Conservation (phyloP, 768 basidiomycete genomes). For the Lactarius vividus region DNA sequence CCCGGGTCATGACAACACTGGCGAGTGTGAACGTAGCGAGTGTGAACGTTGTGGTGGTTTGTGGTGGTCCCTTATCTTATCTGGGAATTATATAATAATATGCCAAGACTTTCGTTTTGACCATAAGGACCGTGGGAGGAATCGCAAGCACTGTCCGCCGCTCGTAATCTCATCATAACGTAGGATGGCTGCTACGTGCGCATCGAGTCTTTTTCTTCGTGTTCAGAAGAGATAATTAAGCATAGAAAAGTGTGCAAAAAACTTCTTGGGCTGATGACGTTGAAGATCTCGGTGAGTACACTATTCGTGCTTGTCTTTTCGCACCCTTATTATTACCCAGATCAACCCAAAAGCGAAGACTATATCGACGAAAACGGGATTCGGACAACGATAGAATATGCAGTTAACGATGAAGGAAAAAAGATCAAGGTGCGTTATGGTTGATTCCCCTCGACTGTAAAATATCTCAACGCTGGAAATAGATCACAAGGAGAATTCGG, state of each 20-base stretch:
- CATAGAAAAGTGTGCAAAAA: slow-evolving; percentile 34
- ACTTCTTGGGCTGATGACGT: slow-evolving; percentile 43
- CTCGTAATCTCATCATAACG: background rate
- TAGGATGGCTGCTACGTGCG: slow-evolving; percentile 1
- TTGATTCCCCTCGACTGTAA: background rate
- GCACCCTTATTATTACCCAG: slow-evolving; percentile 29
- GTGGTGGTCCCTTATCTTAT: no score
- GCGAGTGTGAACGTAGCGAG: no score
- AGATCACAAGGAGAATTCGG: slow-evolving; percentile 87
- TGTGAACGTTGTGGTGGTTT: no score
- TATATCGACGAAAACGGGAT: slow-evolving; percentile 84
- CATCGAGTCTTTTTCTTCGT: background rate
- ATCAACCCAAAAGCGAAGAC: slow-evolving; percentile 59
- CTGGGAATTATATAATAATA: background rate
- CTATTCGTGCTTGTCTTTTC: background rate
- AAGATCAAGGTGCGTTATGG: slow-evolving; percentile 77
- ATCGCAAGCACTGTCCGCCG: background rate
- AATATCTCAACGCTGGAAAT: slow-evolving; percentile 8
- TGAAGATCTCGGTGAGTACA: slow-evolving; percentile 35
- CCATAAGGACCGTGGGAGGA: background rate
- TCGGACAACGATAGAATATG: slow-evolving; percentile 78
- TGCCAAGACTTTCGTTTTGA: background rate
- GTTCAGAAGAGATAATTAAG: background rate
- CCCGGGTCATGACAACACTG: no score
- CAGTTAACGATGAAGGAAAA: slow-evolving; percentile 57